Percentiles rank a stretch among this genome's conserved stretches.
Conservation (phyloP, 225 moss, liverwort and hornwort species). For the Pseudoscleropodium purum region DNA sequence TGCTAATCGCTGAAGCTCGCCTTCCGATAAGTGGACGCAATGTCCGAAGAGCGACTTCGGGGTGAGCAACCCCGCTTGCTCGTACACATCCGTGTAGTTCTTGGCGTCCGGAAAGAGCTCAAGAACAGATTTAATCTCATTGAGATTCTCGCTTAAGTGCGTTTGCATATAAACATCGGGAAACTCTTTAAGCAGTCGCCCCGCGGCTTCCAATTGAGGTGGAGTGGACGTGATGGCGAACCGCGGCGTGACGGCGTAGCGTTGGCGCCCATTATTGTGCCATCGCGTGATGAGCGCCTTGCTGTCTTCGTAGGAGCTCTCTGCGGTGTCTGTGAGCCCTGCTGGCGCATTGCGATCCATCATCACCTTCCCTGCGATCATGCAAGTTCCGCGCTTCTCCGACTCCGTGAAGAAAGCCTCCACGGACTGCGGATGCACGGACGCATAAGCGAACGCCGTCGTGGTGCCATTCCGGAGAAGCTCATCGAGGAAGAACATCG, state of each 20-base stretch:
- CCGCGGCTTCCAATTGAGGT: conserved; percentile 24
- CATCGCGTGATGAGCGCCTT: conserved; percentile 18
- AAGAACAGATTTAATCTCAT: neutral
- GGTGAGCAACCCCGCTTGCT: conserved; percentile 21
- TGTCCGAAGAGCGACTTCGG: conserved; percentile 34
- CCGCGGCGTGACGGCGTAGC: conserved; percentile 40
- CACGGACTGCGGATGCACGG: conserved; percentile 34
- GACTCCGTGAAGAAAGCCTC: conserved; percentile 37
- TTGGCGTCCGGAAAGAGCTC: conserved; percentile 14
- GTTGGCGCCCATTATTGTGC: conserved; percentile 38
- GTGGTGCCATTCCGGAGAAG: conserved; percentile 39
- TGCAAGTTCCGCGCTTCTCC: conserved; percentile 31
- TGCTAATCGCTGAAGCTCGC: conserved; percentile 21
- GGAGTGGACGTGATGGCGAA: conserved; percentile 35
- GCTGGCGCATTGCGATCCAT: conserved; percentile 34
- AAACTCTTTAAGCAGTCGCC: conserved; percentile 16
- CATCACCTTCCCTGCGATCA: conserved; percentile 47
- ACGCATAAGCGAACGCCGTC: conserved; percentile 27
- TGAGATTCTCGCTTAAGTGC: conserved; percentile 26
- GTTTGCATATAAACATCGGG: conserved; percentile 49
- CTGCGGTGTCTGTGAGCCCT: conserved; percentile 13
- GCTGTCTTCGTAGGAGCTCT: conserved; percentile 22
- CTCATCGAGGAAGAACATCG: conserved; percentile 32
- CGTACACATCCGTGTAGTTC: conserved; percentile 30
- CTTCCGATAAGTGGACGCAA: conserved; percentile 16